Percentiles rank a stretch among this genome's conserved stretches.
These are phyloP conservation scores for Yamadazyma sp. DNA, from an alignment of 1,139 yeast genomes.

Conservation along the genomic window DNA sequence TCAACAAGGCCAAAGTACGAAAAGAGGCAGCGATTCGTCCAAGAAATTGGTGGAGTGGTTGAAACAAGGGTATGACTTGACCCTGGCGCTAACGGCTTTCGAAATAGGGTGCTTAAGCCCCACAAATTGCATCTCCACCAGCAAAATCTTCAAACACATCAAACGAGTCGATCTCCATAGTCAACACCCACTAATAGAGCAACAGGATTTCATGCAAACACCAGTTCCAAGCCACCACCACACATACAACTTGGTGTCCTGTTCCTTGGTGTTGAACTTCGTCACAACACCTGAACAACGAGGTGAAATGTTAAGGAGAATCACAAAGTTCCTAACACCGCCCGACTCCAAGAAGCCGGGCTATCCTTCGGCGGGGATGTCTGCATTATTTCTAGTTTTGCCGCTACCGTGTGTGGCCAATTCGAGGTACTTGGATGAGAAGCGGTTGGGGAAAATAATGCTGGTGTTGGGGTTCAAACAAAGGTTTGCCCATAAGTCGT, in stretches of 20 bases:
- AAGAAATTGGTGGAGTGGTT: slow-evolving; percentile 74
- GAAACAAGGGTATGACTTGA: slow-evolving; percentile 12
- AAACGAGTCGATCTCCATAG: slow-evolving; percentile 78
- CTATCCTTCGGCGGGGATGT: slow-evolving; percentile 5
- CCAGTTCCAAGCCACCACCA: slow-evolving; percentile 66
- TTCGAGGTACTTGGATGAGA: slow-evolving; percentile 71
- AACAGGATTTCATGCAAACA: slow-evolving; percentile 84
- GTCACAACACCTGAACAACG: slow-evolving; percentile 72
- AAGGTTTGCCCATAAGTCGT: slow-evolving; percentile 54
- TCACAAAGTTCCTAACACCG: slow-evolving; percentile 54
- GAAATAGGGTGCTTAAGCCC: slow-evolving; percentile 84
- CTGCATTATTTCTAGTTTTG: slow-evolving; percentile 68
- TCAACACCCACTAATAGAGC: slow-evolving; percentile 65
- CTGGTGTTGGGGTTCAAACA: slow-evolving; percentile 55
- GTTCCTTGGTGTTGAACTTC: slow-evolving; percentile 85
- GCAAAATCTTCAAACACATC: slow-evolving; percentile 48
- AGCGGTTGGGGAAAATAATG: slow-evolving; percentile 49
- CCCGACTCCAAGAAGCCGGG: background rate
- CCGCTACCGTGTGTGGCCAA: slow-evolving; percentile 86
- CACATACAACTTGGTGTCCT: slow-evolving; percentile 66
- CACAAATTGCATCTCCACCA: slow-evolving; percentile 64
- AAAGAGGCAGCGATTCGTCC: slow-evolving; percentile 91
- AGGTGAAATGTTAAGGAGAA: slow-evolving; percentile 72
- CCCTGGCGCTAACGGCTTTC: slow-evolving; percentile 41
- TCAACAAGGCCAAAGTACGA: slow-evolving; percentile 71